Evolutionary conservation across 2,329 filamentous ascomycete species (phyloP).

Genomic region (Phyllosticta capitalensis): DNA sequence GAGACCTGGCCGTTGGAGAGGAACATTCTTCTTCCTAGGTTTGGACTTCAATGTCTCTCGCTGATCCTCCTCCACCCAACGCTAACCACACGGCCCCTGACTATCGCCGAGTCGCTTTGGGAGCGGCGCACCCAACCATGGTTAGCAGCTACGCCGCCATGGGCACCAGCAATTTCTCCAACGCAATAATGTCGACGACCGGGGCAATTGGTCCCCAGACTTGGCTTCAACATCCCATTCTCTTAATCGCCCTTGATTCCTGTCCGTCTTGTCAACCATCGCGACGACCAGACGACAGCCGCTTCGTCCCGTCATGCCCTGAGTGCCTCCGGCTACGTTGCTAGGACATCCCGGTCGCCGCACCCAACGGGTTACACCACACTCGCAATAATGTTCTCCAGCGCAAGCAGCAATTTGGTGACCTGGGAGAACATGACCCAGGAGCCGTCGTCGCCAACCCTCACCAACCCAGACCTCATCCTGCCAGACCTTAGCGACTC

Average conservation of each 20-base stretch:
- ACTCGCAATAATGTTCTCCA: background rate
- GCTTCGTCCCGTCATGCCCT: conserved; percentile 2
- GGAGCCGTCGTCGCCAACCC: conserved; percentile 61
- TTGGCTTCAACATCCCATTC: background rate
- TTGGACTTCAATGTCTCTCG: too few relatives aligned
- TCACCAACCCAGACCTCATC: conserved; percentile 94
- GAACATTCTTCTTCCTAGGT: background rate
- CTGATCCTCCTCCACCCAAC: background rate
- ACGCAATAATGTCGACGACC: conserved; percentile 6
- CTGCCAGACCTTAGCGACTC: conserved; percentile 49
- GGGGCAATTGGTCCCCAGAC: background rate
- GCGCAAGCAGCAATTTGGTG: background rate
- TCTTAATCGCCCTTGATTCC: background rate
- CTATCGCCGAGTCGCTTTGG: background rate
- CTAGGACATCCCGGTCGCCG: conserved; percentile 10
- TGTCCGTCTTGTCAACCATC: background rate
- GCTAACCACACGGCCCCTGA: background rate
- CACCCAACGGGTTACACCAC: conserved; percentile 6
- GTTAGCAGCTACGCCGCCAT: conserved; percentile 1
- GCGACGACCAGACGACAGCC: background rate
- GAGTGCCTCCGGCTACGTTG: conserved; percentile 1
- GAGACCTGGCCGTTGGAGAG: background rate
- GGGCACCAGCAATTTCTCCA: conserved; percentile 6
- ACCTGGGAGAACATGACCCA: conserved; percentile 10
- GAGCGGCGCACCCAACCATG: background rate